These are phyloP conservation scores for Boletus tomentosulus DNA, from an alignment of 768 basidiomycete species.

Conservation along the genomic window DNA sequence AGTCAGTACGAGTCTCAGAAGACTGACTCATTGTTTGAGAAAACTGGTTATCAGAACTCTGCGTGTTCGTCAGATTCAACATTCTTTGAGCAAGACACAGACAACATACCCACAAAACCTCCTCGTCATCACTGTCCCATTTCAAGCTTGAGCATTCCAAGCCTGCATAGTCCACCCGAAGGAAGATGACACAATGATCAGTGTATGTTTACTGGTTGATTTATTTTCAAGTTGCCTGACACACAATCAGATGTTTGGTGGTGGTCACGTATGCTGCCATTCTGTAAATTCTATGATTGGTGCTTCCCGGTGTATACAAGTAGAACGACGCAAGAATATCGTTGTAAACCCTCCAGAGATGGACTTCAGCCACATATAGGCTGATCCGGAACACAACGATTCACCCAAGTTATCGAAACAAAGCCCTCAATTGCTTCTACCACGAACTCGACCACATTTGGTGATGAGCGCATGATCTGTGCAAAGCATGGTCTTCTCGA, in stretches of 20 bases:
- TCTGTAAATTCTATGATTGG: constrained; percentile 65
- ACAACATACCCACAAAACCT: constrained; percentile 35
- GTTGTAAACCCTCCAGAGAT: constrained; percentile 21
- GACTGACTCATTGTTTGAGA: constrained; percentile 58
- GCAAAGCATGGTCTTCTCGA: constrained; percentile 60
- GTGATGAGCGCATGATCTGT: constrained; percentile 65
- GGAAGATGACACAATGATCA: constrained; percentile 83
- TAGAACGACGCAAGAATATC: constrained; percentile 59
- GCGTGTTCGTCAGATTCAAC: constrained; percentile 52
- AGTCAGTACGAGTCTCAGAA: constrained; percentile 38
- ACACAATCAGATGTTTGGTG: constrained; percentile 66
- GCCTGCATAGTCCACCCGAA: constrained; percentile 45
- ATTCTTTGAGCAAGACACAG: constrained; percentile 48
- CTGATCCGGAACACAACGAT: constrained; percentile 17
- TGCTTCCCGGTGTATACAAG: constrained; percentile 64
- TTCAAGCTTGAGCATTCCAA: constrained; percentile 55
- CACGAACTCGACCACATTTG: constrained; percentile 53
- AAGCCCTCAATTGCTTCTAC: constrained; percentile 67
- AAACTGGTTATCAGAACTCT: constrained; percentile 52
- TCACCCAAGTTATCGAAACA: constrained; percentile 44
- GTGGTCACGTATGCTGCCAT: constrained; percentile 65
- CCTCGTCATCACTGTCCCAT: constrained; percentile 62
- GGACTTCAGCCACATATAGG: constrained; percentile 36
- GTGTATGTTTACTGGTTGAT: constrained; percentile 39
- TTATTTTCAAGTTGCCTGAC: constrained; percentile 1